A percentile compares a stretch with the other conserved stretches of the same genome.
Conservation (phyloP, 176 grass and related monocot genomes). For the Thalia dealbata region DNA sequence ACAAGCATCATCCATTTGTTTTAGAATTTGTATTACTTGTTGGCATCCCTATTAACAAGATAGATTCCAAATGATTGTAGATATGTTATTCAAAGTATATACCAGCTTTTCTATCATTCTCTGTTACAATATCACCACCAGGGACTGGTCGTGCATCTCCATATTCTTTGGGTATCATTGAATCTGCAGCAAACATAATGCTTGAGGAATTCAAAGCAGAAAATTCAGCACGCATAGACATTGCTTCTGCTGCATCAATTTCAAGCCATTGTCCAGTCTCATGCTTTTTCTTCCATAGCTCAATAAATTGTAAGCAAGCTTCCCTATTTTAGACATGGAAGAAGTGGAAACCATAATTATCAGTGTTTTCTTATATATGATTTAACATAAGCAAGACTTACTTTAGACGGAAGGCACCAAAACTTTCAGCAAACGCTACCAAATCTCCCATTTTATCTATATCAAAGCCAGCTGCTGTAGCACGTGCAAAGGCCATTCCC, state of each 20-base stretch:
- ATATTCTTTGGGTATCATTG: slow-evolving; percentile 30
- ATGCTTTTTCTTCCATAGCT: slow-evolving; percentile 93
- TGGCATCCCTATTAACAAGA: background rate
- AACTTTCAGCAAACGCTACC: slow-evolving; percentile 66
- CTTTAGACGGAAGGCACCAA: slow-evolving; percentile 77
- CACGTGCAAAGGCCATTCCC: slow-evolving; percentile 92
- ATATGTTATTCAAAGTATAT: slow-evolving; percentile 1
- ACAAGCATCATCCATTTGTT: background rate
- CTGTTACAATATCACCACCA: slow-evolving; percentile 37
- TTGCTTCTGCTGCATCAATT: slow-evolving; percentile 69
- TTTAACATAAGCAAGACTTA: slow-evolving; percentile 22
- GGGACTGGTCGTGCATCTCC: slow-evolving; percentile 10
- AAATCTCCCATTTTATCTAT: slow-evolving; percentile 71
- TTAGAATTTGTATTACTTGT: background rate
- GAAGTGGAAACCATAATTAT: background rate
- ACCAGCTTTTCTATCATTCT: slow-evolving; percentile 61
- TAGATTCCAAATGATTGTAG: background rate
- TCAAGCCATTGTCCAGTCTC: slow-evolving; percentile 98
- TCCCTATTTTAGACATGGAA: slow-evolving; percentile 36
- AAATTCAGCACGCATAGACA: slow-evolving; percentile 78
- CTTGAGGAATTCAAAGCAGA: slow-evolving; percentile 63
- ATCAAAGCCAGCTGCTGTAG: slow-evolving; percentile 85
- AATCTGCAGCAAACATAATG: slow-evolving; percentile 66
- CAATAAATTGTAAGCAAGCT: slow-evolving; percentile 60
- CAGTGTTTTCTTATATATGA: background rate